Percentiles rank a stretch among this genome's conserved stretches.
Evolutionary conservation across 208 protist species (phyloP).

Genomic region (Leishmania major): DNA sequence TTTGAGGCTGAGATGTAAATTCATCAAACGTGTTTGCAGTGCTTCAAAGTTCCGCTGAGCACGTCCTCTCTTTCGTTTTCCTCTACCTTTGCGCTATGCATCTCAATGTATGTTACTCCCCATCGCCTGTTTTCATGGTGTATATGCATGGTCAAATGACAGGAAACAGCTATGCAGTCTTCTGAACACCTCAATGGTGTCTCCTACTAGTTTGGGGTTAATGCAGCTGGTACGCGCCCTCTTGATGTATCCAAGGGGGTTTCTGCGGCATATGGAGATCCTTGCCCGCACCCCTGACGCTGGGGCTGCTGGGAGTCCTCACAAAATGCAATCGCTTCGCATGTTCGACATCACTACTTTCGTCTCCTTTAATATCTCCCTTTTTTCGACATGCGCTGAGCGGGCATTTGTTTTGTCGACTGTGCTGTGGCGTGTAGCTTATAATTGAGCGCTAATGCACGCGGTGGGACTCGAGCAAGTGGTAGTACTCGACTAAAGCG

Average conservation of each 20-base stretch:
- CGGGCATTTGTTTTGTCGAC: not conserved
- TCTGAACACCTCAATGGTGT: not conserved
- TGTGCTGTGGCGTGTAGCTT: not conserved
- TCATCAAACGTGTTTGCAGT: not conserved
- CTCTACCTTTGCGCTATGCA: not conserved
- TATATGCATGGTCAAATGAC: not conserved
- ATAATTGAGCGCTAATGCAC: not conserved
- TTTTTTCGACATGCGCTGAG: not conserved
- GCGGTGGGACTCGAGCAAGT: not conserved
- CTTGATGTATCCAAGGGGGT: too few species aligned
- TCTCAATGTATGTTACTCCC: not conserved
- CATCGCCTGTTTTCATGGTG: not conserved
- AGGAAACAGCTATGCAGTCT: not conserved
- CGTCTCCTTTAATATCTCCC: not conserved
- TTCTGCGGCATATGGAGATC: not conserved
- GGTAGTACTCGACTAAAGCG: not conserved
- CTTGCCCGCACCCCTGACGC: not conserved
- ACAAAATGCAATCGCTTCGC: not conserved
- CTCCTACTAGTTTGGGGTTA: not conserved
- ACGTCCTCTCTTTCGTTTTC: not conserved
- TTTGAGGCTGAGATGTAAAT: slow-evolving; percentile 5
- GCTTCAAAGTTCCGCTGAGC: not conserved
- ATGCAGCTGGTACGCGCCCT: not conserved
- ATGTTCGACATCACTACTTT: not conserved
- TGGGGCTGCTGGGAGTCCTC: not conserved